These are phyloP conservation scores for Senecio squalidus DNA, from an alignment of 140 eudicot genomes.

Conservation along the genomic window DNA sequence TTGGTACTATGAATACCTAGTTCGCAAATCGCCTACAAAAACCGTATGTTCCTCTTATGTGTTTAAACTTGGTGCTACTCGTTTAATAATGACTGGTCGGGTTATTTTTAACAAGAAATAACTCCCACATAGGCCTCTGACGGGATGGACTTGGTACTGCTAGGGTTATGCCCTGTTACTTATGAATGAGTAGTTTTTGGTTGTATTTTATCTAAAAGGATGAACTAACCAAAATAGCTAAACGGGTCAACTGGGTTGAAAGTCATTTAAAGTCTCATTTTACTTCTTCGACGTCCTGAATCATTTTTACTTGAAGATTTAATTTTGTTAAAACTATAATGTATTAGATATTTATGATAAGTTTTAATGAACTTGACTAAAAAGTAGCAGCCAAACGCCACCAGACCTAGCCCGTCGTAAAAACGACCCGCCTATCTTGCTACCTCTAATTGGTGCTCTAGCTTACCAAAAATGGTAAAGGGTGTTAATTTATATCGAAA, in stretches of 20 bases:
- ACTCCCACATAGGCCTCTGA: too few species aligned
- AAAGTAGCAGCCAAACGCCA: too few species aligned
- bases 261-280: neutral
- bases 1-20: slow-evolving; percentile 92
- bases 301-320: neutral
- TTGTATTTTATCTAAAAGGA: neutral
- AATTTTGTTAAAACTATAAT: too few species aligned
- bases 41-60: slow-evolving; percentile 44
- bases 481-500: slow-evolving; percentile 7
- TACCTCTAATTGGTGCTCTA: neutral
- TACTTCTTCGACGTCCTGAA: neutral
- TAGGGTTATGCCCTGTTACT: neutral
- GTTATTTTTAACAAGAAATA: too few species aligned
- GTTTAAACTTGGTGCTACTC: neutral
- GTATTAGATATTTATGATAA: too few species aligned
- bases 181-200: neutral
- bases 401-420: too few species aligned
- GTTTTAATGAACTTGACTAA: too few species aligned
- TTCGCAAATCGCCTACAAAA: slow-evolving; percentile 95
- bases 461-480: neutral
- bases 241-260: neutral
- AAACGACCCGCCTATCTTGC: neutral
- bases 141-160: too few species aligned
- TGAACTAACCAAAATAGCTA: neutral
- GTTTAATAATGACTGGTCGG: too few species aligned